Conservation (phyloP, 2,329 filamentous ascomycete species). For the Stagonosporopsis cucurbitacearum region DNA sequence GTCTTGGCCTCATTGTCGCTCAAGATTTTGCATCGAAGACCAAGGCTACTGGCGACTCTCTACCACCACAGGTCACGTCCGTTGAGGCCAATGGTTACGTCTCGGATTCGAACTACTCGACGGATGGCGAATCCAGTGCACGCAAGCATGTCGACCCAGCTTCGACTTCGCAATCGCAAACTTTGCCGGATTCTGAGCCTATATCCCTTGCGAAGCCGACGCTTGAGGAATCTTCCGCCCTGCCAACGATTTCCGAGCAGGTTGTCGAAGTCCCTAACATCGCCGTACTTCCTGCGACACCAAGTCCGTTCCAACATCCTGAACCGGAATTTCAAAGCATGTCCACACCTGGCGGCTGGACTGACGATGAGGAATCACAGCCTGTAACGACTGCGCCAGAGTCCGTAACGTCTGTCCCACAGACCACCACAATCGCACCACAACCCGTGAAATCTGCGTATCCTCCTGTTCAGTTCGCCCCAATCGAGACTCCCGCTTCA, state of each 20-base stretch:
- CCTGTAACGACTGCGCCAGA: not conserved
- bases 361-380: slow-evolving; percentile 36
- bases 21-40: slow-evolving; percentile 60
- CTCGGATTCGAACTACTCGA: slow-evolving; percentile 61
- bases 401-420: not conserved
- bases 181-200: slow-evolving; percentile 30
- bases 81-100: slow-evolving; percentile 70
- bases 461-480: slow-evolving; percentile 2
- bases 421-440: not conserved
- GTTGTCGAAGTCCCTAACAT: slow-evolving; percentile 40
- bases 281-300: slow-evolving; percentile 46
- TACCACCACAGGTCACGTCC: slow-evolving; percentile 74
- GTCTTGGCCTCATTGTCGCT: slow-evolving; percentile 62
- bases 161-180: slow-evolving; percentile 21
- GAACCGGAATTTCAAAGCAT: slow-evolving; percentile 36
- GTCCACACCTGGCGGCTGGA: slow-evolving; percentile 39
- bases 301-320: slow-evolving; percentile 35
- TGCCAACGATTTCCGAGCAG: slow-evolving; percentile 19
- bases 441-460: slow-evolving; percentile 3
- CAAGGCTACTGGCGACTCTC: slow-evolving; percentile 60
- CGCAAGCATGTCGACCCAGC: slow-evolving; percentile 22
- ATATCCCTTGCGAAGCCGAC: slow-evolving; percentile 36
- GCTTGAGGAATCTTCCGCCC: slow-evolving; percentile 18
- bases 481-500: slow-evolving; percentile 14
- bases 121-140: slow-evolving; percentile 14